These are phyloP conservation scores for Naganishia vaughanmartiniae DNA, from an alignment of 768 basidiomycete species.

Conservation along the genomic window DNA sequence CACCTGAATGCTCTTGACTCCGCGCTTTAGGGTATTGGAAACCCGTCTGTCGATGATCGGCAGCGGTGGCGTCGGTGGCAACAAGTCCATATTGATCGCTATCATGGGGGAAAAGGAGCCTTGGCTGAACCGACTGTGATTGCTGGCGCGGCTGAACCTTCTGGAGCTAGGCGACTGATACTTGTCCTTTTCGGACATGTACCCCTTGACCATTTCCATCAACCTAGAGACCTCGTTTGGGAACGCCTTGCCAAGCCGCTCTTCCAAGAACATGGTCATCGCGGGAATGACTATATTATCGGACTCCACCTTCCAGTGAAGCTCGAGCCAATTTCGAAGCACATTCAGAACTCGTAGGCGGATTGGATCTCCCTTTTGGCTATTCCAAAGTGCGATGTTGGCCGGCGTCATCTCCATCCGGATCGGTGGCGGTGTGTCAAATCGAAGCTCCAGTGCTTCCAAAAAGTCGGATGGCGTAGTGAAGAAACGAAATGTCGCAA, in stretches of 20 bases:
- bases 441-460: constrained; percentile 73
- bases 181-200: constrained; percentile 22
- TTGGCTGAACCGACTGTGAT: constrained; percentile 25
- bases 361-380: constrained; percentile 82
- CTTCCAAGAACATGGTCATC: constrained; percentile 48
- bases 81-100: constrained; percentile 30
- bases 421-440: constrained; percentile 61
- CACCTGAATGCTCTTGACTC: constrained; percentile 58
- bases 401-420: constrained; percentile 51
- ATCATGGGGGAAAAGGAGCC: constrained; percentile 10
- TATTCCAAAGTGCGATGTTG: constrained; percentile 70
- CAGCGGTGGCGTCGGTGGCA: constrained; percentile 71
- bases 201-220: constrained; percentile 44
- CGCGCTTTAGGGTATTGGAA: constrained; percentile 63
- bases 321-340: constrained; percentile 89
- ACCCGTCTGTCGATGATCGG: constrained; percentile 81
- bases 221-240: constrained; percentile 50
- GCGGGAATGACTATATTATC: constrained; percentile 63
- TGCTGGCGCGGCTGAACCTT: constrained; percentile 18
- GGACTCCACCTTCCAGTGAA: constrained; percentile 74
- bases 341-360: constrained; percentile 87
- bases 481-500: constrained; percentile 92
- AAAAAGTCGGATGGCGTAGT: constrained; percentile 73
- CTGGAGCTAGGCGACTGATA: constrained; percentile 22
- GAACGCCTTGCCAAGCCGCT: constrained; percentile 44